phyloP scores from a whole-genome alignment of 1,284 basidiomycete species.

The Bjerkandera adusta region DNA sequence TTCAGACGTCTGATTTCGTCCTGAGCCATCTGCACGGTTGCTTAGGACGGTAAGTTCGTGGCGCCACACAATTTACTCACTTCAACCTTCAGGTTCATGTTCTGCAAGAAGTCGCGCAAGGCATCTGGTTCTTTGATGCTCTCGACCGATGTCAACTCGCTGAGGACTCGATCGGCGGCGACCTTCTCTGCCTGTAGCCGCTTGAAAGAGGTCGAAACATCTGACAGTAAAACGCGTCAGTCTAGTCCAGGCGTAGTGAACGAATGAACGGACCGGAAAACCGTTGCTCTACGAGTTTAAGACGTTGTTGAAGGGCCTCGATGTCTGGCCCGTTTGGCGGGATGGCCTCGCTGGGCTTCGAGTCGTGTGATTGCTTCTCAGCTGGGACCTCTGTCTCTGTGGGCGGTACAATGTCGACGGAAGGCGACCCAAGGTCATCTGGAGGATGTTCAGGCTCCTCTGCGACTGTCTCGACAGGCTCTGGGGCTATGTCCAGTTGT shows the following conservation, averaged over 20 bases:
- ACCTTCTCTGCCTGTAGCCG: conserved; percentile 67
- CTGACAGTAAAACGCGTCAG: conserved; percentile 34
- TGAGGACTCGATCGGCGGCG: conserved; percentile 69
- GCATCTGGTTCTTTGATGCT: conserved; percentile 63
- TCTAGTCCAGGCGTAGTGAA: conserved; percentile 1
- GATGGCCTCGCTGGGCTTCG: too few relatives aligned
- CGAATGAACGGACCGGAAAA: conserved; percentile 53
- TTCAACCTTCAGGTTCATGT: conserved; percentile 66
- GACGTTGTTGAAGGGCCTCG: conserved; percentile 58
- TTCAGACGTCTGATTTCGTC: conserved; percentile 75
- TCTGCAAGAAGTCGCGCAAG: conserved; percentile 72
- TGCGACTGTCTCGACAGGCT: too few relatives aligned
- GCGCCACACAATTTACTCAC: conserved; percentile 37
- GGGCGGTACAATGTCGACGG: too few relatives aligned
- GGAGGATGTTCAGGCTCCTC: too few relatives aligned
- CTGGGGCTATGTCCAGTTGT: too few relatives aligned
- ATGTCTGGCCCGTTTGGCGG: conserved; percentile 34
- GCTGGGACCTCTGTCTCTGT: too few relatives aligned
- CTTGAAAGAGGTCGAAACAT: conserved; percentile 76
- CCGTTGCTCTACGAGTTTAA: conserved; percentile 68
- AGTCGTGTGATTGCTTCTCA: too few relatives aligned
- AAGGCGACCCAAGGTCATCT: too few relatives aligned
- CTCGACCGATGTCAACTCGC: conserved; percentile 73
- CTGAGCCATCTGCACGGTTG: conserved; percentile 52
- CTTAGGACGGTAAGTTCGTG: conserved; percentile 1